phyloP scores from a whole-genome alignment of 1,284 basidiomycete species.

The Porodaedalea pini region DNA sequence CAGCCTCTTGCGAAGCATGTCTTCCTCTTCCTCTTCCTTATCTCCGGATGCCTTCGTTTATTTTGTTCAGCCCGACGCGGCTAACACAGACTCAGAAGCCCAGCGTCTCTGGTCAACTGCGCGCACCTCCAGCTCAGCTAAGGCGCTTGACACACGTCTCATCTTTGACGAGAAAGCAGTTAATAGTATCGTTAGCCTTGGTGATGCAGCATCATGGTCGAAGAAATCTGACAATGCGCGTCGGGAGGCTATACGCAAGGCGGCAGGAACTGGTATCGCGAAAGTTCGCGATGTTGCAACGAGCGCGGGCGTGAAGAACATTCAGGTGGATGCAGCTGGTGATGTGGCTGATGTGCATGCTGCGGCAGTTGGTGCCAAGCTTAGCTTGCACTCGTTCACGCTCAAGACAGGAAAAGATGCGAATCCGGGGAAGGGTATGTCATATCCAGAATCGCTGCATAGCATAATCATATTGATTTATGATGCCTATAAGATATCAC shows the following conservation, averaged over 20 bases:
- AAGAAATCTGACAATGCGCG: conserved; percentile 46
- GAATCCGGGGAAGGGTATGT: conserved; percentile 28
- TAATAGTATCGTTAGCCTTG: conserved; percentile 59
- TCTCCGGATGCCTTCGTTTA: conserved; percentile 15
- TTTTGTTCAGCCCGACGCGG: conserved; percentile 1
- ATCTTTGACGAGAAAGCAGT: conserved; percentile 35
- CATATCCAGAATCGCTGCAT: conserved; percentile 49
- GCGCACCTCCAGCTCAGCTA: conserved; percentile 9
- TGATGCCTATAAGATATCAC: conserved; percentile 34
- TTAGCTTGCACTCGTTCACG: conserved; percentile 71
- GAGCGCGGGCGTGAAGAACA: conserved; percentile 28
- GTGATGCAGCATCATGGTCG: conserved; percentile 46
- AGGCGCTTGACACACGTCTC: conserved; percentile 18
- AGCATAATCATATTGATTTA: not conserved
- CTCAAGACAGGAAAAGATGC: conserved; percentile 59
- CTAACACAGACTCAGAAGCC: conserved; percentile 7
- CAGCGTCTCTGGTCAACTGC: conserved; percentile 18
- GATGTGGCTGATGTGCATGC: conserved; percentile 58
- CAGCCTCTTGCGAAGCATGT: not conserved
- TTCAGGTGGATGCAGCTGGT: conserved; percentile 5
- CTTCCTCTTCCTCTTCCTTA: conserved; percentile 3
- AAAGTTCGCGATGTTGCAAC: conserved; percentile 56
- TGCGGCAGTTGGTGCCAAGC: conserved; percentile 72
- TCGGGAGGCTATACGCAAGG: conserved; percentile 62
- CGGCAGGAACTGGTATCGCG: conserved; percentile 66